Conservation (phyloP, 164 flowering plant genomes). For the Vitis riparia region DNA sequence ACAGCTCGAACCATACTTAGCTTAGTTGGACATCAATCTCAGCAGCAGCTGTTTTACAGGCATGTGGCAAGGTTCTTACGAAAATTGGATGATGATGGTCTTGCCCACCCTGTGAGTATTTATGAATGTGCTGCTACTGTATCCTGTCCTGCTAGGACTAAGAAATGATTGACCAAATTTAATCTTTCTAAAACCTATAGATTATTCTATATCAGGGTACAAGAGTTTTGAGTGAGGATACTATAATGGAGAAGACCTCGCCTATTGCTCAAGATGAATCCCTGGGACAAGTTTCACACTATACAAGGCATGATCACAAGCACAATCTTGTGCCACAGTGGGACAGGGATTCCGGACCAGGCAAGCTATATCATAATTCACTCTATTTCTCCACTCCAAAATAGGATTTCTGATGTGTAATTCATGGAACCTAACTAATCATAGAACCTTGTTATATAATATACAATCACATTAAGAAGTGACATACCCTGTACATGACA, state of each 20-base stretch:
- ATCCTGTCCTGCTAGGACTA: background rate
- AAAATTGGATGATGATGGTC: conserved; percentile 98
- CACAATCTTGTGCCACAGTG: conserved; percentile 94
- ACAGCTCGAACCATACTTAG: conserved; percentile 65
- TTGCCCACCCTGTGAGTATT: conserved; percentile 88
- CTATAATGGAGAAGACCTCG: conserved; percentile 95
- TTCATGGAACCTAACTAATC: background rate
- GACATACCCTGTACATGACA: background rate
- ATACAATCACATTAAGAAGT: background rate
- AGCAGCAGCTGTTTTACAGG: conserved; percentile 41
- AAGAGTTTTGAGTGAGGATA: conserved; percentile 93
- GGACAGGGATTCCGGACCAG: conserved; percentile 95
- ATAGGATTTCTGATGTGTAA: background rate
- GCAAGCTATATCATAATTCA: conserved; percentile 23
- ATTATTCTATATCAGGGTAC: conserved; percentile 59
- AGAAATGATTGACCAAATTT: background rate
- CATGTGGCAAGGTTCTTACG: conserved; percentile 98
- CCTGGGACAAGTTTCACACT: conserved; percentile 79
- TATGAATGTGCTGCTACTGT: background rate
- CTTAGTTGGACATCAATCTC: conserved; percentile 1
- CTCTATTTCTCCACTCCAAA: background rate
- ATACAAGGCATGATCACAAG: conserved; percentile 88
- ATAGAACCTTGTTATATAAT: too few relatives aligned
- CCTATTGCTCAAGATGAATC: conserved; percentile 91
- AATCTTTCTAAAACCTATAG: background rate